Evolutionary conservation across 2,329 filamentous ascomycete species (phyloP), one percentile per base, ranked within the genome.

Genomic region (Paraphoma sp.): DNA sequence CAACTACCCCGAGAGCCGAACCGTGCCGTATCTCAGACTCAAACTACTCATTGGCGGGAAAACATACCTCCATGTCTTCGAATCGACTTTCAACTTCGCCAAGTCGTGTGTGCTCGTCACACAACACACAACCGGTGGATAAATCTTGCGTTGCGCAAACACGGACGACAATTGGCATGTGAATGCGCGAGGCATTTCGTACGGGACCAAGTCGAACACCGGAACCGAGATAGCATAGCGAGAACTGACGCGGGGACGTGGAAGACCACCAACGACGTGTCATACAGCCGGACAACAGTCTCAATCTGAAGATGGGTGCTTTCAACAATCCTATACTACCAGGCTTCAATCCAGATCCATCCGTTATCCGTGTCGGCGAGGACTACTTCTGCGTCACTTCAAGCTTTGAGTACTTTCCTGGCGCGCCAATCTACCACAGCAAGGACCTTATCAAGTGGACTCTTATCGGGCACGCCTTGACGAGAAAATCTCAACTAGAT

Each of bases 381-480:
- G 71, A 70, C 8, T 83, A 81, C 64, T 83, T 81, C 64, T 82
- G 79, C 56, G 78, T 76, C 6, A 82, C 81, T 0, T 85, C 83
- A 0, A 83, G 80, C 0, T 86, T 85, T 57, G 78, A 82, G 42
- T 76, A 79, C 4, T 84, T 83, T 59, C 83, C 83, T 0, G 82
- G 83, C 0, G 68, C 83, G 3, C 82, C 83, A 0, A 78, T 86
- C 30, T 81, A 85, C 59, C 81, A 81, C 5, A 82, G 79, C 11
- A 78, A 74, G 40, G 82, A 86, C 59, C 65, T 86, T 2, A 60
- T 79, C 12, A 79, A 82, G 54, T 86, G 83, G 83, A 81, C 78
- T 42, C 72, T 81, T 3, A 76, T 80, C 30, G 70, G 72, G 41
- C 70, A 78, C 60, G 77, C 67, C 0, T 63, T 75, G 17, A 75